Conservation (phyloP, 306 rosid species). For the barrel medic (Medicago truncatula) region MtrunA17r5.0-ANR NC_053043.1:5069001-5069500, state of each 20-base stretch:
- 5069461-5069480: not conserved
- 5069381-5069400: slow-evolving; percentile 21
- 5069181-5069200: slow-evolving; percentile 2
- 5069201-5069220: slow-evolving; percentile 20
- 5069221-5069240: not conserved
- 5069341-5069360: slow-evolving; percentile 27
- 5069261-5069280: slow-evolving; percentile 22
- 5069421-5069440: not conserved
- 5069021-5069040: slow-evolving; percentile 32
- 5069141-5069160: not conserved
- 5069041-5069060: not conserved
- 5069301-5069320: slow-evolving; percentile 15
- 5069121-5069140: slow-evolving; percentile 35
- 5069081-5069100: not conserved
- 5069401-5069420: not conserved
- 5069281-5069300: slow-evolving; percentile 11
- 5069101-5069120: slow-evolving; percentile 5
- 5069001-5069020: slow-evolving; percentile 17
- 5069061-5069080: slow-evolving; percentile 15
- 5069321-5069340: slow-evolving; percentile 13
- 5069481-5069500: not conserved
- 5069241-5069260: slow-evolving; percentile 17
- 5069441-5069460: not conserved
- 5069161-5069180: slow-evolving; percentile 7
- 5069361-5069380: not conserved